Evolutionary conservation across 257 asterid genomes (phyloP), one percentile per base, ranked within the genome.

Genomic region (Penstemon eatonii): DNA sequence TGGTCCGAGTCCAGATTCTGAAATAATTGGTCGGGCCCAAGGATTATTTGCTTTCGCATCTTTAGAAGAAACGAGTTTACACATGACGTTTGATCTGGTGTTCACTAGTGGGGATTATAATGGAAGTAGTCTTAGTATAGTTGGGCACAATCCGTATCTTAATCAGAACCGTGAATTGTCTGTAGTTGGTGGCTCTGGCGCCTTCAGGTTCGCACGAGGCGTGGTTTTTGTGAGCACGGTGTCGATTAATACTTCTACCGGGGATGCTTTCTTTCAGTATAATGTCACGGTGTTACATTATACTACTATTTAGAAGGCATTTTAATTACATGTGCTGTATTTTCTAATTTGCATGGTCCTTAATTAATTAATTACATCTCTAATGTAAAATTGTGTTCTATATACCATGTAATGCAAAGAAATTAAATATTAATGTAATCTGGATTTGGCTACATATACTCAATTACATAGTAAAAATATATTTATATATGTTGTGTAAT

Each of bases 151-250:
- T 49, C 71, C 81, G 0, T 8, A 65, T 3, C 33, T 56, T 0
- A 56, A 58, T 0, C 54, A 63, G 54, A 54, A 46, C 11, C 74
- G 81, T 0, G 81, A 84, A 51, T 6, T 84, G 77, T 51, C 86
- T 4, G 55, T 84, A 0, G 76, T 81, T 0, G 89, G 86, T 4
- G 89, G 89, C 8, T 57, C 83, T 0, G 89, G 89, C 0, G 71
- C 5, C 69, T 84, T 81, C 63, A 68, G 72, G 10, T 19, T 81
- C 63, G 89, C 88, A 0, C 72, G 82, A 6, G 89, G 89, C 1
- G 5, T 69, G 19, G 74, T 69, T 19, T 72, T 68, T 3, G 67
- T 76, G 0, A 73, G 41, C 6, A 76, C 83, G 1, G 71, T 67
- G 56, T 61, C 60, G 54, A 4, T 58, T 9, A 56, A 74, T 53